Evolutionary conservation across 2,329 filamentous ascomycete species (phyloP), one percentile per base, ranked within the genome.

Genomic region (Fusarium sarcochroum): DNA sequence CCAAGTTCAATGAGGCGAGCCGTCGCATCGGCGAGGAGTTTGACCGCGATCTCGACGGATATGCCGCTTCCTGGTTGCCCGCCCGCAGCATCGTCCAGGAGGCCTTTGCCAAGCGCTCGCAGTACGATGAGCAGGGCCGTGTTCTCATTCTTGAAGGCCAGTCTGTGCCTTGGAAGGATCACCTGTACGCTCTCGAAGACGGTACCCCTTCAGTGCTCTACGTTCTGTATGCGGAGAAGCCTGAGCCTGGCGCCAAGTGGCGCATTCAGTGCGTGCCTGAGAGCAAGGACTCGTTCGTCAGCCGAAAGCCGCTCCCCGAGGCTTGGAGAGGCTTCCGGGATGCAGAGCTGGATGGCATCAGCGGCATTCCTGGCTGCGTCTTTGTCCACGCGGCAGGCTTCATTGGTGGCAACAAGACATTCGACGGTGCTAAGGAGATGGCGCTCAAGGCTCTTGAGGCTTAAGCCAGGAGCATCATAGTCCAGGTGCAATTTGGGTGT

Each of bases 301-400:
- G 94, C 82, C 89, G 96, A 73, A 97, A 96, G 83, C 90, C 94
- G 42, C 84, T 99, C 70, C 95, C 95, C 6, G 93, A 97, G 81
- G 87, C 90, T 18, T 99, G 96, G 96, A 90, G 95, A 75, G 96
- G 96, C 9, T 90, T 97, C 69, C 87, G 96, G 40, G 96, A 98
- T 76, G 90, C 91, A 72, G 90, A 94, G 79, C 84, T 99, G 53
- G 93, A 95, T 79, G 86, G 87, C 71, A 85, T 94, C 17, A 82
- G 87, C 23, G 89, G 90, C 35, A 84, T 93, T 27, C 83, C 84
- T 7, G 93, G 94, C 8, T 90, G 93, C 66, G 90, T 99, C 27
- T 99, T 99, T 78, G 92, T 98, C 30, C 96, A 99, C 78, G 94
- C 94, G 5, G 91, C 91, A 53, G 96, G 96, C 27, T 99, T 99